Percentiles rank a stretch among this genome's conserved stretches.
These are phyloP conservation scores for Urtica urens DNA, from an alignment of 306 rosid genomes.

Conservation along the genomic window DNA sequence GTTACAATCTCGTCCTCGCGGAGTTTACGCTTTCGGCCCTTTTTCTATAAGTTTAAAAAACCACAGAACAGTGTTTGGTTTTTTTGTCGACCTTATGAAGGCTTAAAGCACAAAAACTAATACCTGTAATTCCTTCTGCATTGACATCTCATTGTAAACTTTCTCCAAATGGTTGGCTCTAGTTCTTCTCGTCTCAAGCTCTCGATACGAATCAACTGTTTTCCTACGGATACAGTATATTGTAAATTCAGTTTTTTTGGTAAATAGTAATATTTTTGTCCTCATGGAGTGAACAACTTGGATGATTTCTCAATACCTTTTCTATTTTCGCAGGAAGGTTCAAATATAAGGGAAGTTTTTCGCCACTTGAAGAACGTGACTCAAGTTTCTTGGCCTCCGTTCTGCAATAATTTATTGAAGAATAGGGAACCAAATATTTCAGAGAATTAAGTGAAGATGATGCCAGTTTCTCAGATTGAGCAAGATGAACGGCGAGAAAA, in stretches of 20 bases:
- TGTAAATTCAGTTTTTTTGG: background rate
- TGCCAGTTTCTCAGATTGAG: background rate
- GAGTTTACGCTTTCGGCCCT: constrained; percentile 66
- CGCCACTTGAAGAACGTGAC: constrained; percentile 18
- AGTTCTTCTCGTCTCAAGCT: constrained; percentile 52
- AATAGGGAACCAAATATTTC: background rate
- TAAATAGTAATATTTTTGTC: no score
- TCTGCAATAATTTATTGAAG: constrained; percentile 22
- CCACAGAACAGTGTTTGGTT: background rate
- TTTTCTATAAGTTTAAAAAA: constrained; percentile 23
- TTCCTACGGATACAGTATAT: constrained; percentile 25
- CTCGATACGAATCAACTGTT: constrained; percentile 44
- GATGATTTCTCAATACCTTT: constrained; percentile 39
- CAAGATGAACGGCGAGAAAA: background rate
- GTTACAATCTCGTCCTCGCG: constrained; percentile 56
- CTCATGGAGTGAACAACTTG: no score
- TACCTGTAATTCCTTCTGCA: constrained; percentile 76
- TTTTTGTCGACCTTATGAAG: background rate
- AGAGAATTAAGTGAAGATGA: background rate
- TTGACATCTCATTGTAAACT: constrained; percentile 54
- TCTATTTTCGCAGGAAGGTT: constrained; percentile 34
- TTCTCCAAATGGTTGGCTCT: constrained; percentile 55
- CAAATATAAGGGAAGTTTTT: constrained; percentile 19
- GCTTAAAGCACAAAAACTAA: background rate
- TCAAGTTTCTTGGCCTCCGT: constrained; percentile 60